Evolutionary conservation across 495 filamentous ascomycete species (phyloP), one percentile per base, ranked within the genome.

Genomic region (Pseudoneurospora amorphoporcata): DNA sequence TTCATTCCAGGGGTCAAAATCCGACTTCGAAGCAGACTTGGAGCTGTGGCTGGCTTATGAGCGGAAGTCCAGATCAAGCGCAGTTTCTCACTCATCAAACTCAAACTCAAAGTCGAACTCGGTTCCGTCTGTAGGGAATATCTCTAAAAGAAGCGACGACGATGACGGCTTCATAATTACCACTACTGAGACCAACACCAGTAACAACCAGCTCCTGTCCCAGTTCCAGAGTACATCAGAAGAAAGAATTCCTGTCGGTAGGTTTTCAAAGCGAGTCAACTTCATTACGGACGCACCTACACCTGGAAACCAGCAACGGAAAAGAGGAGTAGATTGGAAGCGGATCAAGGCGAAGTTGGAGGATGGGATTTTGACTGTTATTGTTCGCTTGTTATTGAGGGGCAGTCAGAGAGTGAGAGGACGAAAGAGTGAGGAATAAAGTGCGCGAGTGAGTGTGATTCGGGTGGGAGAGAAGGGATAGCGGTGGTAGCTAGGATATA

Each of bases 281-380:
- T 61, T 61, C 53, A 1, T 61, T 61, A 8, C 12, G 5, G 16
- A 32, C 10, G 2, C 53, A 8, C 12, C 23, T 32, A 32, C 4
- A 32, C 12, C 23, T 1, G 53, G 23, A 29, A 10, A 58, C 4
- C 47, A 58, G 23, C 12, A 58, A 10, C 47, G 14, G 47, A 9
- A 45, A 39, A 85, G 16, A 88, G 90, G 90, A 75, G 84, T 94
- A 3, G 87, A 91, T 76, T 83, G 83, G 0, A 87, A 91, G 72
- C 82, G 76, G 14, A 94, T 94, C 78, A 87, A 83, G 2, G 93
- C 92, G 3, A 94, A 88, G 79, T 79, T 93, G 79, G 88, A 91
- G 75, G 88, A 92, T 80, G 79, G 91, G 71, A 76, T 90, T 2
- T 75, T 90, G 70, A 77, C 83, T 37, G 69, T 77, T 17, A 71